Conservation (phyloP, 1,284 basidiomycete species). For the Earliella scabrosa region DNA sequence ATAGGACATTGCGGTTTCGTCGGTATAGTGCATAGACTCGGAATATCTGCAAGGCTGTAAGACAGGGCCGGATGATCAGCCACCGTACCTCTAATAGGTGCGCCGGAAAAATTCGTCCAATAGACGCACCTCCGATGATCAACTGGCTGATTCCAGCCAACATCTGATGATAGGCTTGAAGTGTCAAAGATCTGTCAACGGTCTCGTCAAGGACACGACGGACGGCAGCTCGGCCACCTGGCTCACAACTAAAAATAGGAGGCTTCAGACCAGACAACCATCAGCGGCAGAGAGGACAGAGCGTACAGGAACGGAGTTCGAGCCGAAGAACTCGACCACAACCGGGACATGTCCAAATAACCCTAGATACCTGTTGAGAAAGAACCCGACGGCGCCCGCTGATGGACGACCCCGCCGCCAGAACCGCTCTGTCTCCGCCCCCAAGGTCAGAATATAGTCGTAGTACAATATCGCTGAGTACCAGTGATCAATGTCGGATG, state of each 20-base stretch:
- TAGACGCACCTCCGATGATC: slow-evolving; percentile 1
- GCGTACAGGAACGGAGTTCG: not conserved
- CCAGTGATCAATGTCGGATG: not conserved
- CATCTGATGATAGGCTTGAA: slow-evolving; percentile 12
- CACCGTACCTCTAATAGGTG: no score
- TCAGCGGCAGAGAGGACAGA: no score
- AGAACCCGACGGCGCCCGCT: slow-evolving; percentile 7
- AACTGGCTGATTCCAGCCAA: slow-evolving; percentile 1
- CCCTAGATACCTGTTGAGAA: slow-evolving; percentile 9
- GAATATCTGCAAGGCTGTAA: not conserved
- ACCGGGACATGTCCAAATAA: slow-evolving; percentile 5
- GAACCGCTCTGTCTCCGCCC: slow-evolving; percentile 28
- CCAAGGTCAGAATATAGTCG: slow-evolving; percentile 29
- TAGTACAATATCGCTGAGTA: slow-evolving; percentile 3
- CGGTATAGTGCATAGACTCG: slow-evolving; percentile 7
- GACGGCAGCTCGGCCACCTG: no score
- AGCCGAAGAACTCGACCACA: slow-evolving; percentile 4
- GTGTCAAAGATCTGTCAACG: not conserved
- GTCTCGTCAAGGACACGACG: no score
- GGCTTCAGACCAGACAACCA: not conserved
- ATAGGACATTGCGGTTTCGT: not conserved
- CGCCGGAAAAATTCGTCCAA: no score
- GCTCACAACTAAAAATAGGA: not conserved
- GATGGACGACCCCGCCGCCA: not conserved
- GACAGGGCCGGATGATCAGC: no score